Evolutionary conservation across 139 green algal genomes (phyloP), one percentile per base, ranked within the genome.

Genomic region (Gonium pectorale): DNA sequence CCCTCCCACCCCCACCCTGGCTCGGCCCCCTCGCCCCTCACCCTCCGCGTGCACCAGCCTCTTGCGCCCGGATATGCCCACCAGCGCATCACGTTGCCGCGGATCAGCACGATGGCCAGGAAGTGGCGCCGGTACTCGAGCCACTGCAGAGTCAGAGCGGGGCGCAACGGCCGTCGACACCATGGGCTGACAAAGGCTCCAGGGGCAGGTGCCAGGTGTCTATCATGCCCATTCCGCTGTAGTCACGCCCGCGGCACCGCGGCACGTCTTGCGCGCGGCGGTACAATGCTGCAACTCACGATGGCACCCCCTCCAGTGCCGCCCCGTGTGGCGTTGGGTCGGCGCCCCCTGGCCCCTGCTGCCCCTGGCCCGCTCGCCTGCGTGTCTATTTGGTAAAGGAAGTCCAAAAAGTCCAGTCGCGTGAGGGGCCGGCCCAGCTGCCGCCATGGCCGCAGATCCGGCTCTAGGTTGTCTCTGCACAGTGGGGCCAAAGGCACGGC

Each of bases 111-210:
- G n/a, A 91, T 70, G 2, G 87, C 83, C 2, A 91, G 24, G 35
- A 91, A 91, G 79, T 91, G 86, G 31, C 87, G 79, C 3, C 87
- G 63, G 78, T 91, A 91, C 33, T 71, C 70, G 8, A 83, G 79
- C 87, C 87, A 91, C 44, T 49, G 17, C n/a, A 3, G 22, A 6
- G 54, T 24, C 51, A 22, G 26, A 3, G n/a, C n/a, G n/a, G n/a
- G n/a, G n/a, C n/a, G n/a, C n/a, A n/a, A n/a, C n/a, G n/a, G n/a
- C n/a, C n/a, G n/a, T n/a, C n/a, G n/a, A n/a, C n/a, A n/a, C n/a
- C n/a, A n/a, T n/a, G n/a, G n/a, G n/a, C n/a, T n/a, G n/a, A n/a
- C n/a, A n/a, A n/a, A n/a, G n/a, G n/a, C n/a, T n/a, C n/a, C n/a
- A n/a, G n/a, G n/a, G n/a, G n/a, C n/a, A n/a, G n/a, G n/a, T n/a